phyloP scores from a whole-genome alignment of 1,284 basidiomycete genomes.

The Neonothopanus nambi region DNA sequence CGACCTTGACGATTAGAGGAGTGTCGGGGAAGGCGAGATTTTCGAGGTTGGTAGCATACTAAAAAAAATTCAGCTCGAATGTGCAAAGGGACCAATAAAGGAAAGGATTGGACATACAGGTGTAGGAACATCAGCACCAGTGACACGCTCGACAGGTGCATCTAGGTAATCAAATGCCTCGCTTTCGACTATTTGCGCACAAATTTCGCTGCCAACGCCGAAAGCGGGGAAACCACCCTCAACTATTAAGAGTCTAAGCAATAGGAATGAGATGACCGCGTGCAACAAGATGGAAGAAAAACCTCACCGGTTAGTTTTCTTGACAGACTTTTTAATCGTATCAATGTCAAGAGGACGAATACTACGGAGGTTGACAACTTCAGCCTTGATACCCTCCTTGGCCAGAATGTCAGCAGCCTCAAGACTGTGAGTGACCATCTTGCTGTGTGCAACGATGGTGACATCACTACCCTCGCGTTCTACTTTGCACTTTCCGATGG shows the following conservation, averaged over 20 bases:
- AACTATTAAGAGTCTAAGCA: conserved; percentile 79
- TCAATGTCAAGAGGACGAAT: conserved; percentile 98
- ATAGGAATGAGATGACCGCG: conserved; percentile 11
- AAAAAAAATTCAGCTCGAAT: conserved; percentile 13
- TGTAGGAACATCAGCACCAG: conserved; percentile 96
- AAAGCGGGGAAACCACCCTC: conserved; percentile 99
- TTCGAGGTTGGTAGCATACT: conserved; percentile 92
- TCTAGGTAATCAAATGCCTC: conserved; percentile 97
- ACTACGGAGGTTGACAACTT: conserved; percentile 96
- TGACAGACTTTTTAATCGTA: conserved; percentile 93
- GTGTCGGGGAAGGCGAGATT: conserved; percentile 91
- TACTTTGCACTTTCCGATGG: conserved; percentile 97
- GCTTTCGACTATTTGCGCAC: conserved; percentile 94
- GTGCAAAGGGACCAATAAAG: conserved; percentile 1
- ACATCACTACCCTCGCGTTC: conserved; percentile 92
- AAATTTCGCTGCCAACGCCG: conserved; percentile 98
- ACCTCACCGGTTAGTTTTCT: conserved; percentile 92
- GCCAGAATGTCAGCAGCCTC: conserved; percentile 92
- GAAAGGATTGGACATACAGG: conserved; percentile 63
- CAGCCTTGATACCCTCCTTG: conserved; percentile 96
- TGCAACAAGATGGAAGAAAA: not conserved
- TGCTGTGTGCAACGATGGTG: conserved; percentile 96
- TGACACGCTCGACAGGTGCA: conserved; percentile 96
- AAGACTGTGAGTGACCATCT: conserved; percentile 91
- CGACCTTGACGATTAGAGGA: conserved; percentile 84